Evolutionary conservation across 2,329 filamentous ascomycete species (phyloP).

Genomic region (Pestalotiopsis sp.): DNA sequence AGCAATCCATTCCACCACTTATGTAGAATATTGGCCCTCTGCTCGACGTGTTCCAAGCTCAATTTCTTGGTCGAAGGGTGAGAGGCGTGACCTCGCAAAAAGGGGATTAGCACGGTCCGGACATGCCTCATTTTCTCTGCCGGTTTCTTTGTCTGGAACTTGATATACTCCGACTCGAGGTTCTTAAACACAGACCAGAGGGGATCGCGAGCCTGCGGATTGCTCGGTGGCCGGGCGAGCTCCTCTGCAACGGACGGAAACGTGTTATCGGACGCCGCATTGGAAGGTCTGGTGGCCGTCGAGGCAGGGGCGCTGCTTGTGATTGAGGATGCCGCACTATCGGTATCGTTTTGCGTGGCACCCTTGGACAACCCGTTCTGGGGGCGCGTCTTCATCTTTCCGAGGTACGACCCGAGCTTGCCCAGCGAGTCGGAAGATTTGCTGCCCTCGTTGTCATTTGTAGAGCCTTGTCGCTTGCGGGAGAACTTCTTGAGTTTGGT

Average conservation of each 20-base stretch:
- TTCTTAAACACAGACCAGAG: conserved; percentile 58
- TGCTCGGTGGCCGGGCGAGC: conserved; percentile 7
- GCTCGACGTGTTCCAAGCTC: conserved; percentile 79
- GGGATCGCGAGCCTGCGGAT: conserved; percentile 44
- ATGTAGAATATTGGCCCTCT: conserved; percentile 76
- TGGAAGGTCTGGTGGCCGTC: conserved; percentile 33
- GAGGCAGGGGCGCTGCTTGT: conserved; percentile 46
- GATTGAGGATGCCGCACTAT: conserved; percentile 49
- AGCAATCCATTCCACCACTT: conserved; percentile 88
- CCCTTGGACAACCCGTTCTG: conserved; percentile 43
- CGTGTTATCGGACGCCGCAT: conserved; percentile 31
- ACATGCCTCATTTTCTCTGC: conserved; percentile 76
- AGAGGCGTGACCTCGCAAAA: conserved; percentile 69
- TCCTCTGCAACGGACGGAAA: conserved; percentile 4
- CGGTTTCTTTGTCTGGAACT: conserved; percentile 72
- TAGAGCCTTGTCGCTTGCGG: conserved; percentile 31
- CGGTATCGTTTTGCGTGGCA: conserved; percentile 27
- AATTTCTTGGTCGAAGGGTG: conserved; percentile 67
- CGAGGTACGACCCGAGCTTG: conserved; percentile 44
- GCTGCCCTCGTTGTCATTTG: conserved; percentile 29
- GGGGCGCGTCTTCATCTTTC: conserved; percentile 52
- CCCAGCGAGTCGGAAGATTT: conserved; percentile 36
- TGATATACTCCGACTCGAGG: conserved; percentile 49
- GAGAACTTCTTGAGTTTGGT: conserved; percentile 32
- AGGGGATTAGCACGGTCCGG: conserved; percentile 72